phyloP scores from a whole-genome alignment of 768 basidiomycete species.

The Tricholoma terreum region DNA sequence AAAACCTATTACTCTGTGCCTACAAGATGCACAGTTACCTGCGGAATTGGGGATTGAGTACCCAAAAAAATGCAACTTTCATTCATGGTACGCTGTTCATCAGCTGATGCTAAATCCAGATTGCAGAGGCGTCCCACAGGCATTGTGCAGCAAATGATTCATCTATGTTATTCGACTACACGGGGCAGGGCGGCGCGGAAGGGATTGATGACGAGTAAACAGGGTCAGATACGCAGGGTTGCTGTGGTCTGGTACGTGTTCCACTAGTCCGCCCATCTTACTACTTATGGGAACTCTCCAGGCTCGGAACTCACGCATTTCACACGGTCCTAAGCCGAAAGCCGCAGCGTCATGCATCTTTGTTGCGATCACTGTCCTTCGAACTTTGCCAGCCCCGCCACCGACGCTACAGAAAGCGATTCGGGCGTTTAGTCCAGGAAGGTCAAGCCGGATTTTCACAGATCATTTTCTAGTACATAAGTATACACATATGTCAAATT shows the following conservation, averaged over 20 bases:
- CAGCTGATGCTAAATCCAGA: not conserved
- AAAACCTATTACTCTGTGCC: slow-evolving; percentile 76
- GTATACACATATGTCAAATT: no score
- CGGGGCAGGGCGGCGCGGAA: slow-evolving; percentile 42
- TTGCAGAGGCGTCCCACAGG: slow-evolving; percentile 35
- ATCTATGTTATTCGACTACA: slow-evolving; percentile 52
- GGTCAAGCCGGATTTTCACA: slow-evolving; percentile 30
- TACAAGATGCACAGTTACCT: slow-evolving; percentile 89
- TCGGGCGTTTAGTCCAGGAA: slow-evolving; percentile 46
- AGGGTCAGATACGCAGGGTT: slow-evolving; percentile 42
- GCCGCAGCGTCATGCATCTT: slow-evolving; percentile 41
- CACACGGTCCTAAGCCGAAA: slow-evolving; percentile 57
- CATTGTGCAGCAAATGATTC: slow-evolving; percentile 59
- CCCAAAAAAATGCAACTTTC: slow-evolving; percentile 46
- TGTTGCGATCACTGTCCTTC: slow-evolving; percentile 48
- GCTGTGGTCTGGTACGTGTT: slow-evolving; percentile 58
- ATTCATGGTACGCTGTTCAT: slow-evolving; percentile 45
- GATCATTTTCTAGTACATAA: not conserved
- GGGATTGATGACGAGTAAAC: slow-evolving; percentile 31
- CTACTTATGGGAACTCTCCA: slow-evolving; percentile 25
- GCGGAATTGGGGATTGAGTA: slow-evolving; percentile 49
- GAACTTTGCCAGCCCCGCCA: slow-evolving; percentile 49
- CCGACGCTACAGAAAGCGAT: slow-evolving; percentile 40
- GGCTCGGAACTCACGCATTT: slow-evolving; percentile 84
- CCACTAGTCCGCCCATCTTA: not conserved